Percentiles rank a stretch among this genome's conserved stretches.
Conservation (phyloP, 148 eudicot species). For the Euryodendron excelsum region DNA sequence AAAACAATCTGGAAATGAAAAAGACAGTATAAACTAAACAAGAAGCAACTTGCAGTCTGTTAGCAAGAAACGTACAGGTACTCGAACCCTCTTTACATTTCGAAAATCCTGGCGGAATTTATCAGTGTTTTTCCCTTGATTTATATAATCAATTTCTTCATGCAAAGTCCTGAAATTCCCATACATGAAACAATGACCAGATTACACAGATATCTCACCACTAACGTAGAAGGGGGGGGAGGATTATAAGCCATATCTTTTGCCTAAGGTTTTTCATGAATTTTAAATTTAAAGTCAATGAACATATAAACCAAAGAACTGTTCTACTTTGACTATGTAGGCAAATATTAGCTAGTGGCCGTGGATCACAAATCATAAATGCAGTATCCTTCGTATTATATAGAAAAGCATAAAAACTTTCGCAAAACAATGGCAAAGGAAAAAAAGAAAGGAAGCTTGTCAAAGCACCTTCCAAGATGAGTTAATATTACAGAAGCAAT, state of each 20-base stretch:
- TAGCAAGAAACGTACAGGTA: constrained; percentile 77
- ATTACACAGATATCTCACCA: not conserved
- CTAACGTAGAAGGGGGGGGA: not conserved
- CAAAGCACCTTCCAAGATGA: no score
- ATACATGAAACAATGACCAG: constrained; percentile 16
- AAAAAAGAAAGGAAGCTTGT: not conserved
- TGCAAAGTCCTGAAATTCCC: constrained; percentile 72
- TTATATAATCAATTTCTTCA: constrained; percentile 93
- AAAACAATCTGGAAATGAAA: not conserved
- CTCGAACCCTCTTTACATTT: constrained; percentile 98
- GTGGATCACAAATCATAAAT: no score
- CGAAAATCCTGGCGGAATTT: constrained; percentile 91
- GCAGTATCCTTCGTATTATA: no score
- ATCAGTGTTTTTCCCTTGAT: constrained; percentile 98
- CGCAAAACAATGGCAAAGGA: no score
- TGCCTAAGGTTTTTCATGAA: not conserved
- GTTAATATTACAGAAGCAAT: no score
- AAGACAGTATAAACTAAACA: constrained; percentile 5
- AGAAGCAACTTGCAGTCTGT: constrained; percentile 5
- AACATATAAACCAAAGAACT: not conserved
- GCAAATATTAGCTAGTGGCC: no score
- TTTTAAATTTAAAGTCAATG: not conserved
- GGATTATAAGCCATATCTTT: not conserved
- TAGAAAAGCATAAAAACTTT: no score
- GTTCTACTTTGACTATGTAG: not conserved